Base-by-base conservation (phyloP, 2,329 filamentous ascomycete genomes). In the Chaetomium strumarium region DNA sequence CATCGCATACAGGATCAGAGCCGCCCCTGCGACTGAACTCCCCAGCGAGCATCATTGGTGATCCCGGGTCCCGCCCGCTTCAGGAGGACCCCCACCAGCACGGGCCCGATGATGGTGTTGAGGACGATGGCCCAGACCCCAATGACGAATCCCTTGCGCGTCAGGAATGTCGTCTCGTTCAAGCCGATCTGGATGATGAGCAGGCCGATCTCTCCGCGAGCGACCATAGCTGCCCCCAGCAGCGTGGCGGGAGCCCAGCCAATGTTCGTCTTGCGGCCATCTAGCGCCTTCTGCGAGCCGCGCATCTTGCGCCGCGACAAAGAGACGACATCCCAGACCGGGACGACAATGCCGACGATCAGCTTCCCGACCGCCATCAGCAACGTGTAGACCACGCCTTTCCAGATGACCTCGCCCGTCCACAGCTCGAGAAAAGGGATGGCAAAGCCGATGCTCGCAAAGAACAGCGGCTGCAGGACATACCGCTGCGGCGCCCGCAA, bases 151-250 rank as follows among this genome's bases (percentile, higher is more conserved):
- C 57, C 61, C 40, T 60, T 58, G 6, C 48, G 37, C 0, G 55
- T 49, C 34, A 64, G 41, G 12, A 55, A 61, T 0, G 58, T 55
- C 31, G 61, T 63, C 42, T 63, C 61, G 40, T 60, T 62, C 14
- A 62, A 46, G 2, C 61, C 61, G 30, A 64, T 57, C 31, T 63
- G 58, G 0, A 79, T 63, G 55, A 93, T 88, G 40, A 92, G 66
- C 56, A 90, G 90, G 0, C 87, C 86, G 33, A 92, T 88, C 64
- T 93, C 88, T 0, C 88, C 87, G n/a, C 87, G 75, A 0, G 87
- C 81, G 0, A 86, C 79, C 87, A 92, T 92, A 2, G 73, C 76
- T 16, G 78, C 72, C 0, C 83, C 83, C 0, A 91, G 68, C 2
- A 91, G 81, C 0, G 77, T 73, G 0, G 82, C 76, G 0, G 86